These are phyloP conservation scores for Diaporthe aspalathi DNA, from an alignment of 2,329 filamentous ascomycete genomes.

Conservation along the genomic window DNA sequence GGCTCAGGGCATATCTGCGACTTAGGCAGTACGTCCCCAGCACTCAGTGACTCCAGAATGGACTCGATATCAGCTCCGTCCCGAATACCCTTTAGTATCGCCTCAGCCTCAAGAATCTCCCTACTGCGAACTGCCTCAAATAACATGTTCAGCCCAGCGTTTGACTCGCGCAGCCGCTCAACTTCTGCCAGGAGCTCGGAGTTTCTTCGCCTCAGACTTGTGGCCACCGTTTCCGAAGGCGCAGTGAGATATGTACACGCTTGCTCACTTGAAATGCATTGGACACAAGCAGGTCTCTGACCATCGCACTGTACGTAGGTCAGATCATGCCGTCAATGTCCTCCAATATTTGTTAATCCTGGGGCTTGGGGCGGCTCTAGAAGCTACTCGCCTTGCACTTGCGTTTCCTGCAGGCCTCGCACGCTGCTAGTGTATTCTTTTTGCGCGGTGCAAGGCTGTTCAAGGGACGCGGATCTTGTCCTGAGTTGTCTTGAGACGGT, in stretches of 20 bases:
- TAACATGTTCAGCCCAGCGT: not conserved
- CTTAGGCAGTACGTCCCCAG: not conserved
- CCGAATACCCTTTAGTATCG: not conserved
- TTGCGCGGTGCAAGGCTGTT: not conserved
- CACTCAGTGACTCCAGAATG: not conserved
- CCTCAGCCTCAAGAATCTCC: not conserved
- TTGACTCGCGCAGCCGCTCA: not conserved
- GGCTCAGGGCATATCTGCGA: not conserved
- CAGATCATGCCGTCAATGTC: not conserved
- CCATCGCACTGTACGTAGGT: not conserved
- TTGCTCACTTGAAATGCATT: not conserved
- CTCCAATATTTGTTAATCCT: not conserved
- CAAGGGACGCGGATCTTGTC: not conserved
- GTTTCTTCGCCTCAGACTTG: not conserved
- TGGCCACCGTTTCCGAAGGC: not conserved
- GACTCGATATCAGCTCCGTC: not conserved
- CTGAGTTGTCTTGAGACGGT: not conserved
- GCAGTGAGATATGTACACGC: not conserved
- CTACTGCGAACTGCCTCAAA: not conserved
- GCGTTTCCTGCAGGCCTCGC: not conserved
- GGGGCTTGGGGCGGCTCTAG: not conserved
- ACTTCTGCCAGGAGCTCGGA: not conserved
- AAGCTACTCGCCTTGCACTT: not conserved
- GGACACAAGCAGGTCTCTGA: not conserved
- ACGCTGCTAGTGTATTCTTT: not conserved